Evolutionary conservation across 2,329 filamentous ascomycete genomes (phyloP).

Genomic region (Aspergillus texensis): DNA sequence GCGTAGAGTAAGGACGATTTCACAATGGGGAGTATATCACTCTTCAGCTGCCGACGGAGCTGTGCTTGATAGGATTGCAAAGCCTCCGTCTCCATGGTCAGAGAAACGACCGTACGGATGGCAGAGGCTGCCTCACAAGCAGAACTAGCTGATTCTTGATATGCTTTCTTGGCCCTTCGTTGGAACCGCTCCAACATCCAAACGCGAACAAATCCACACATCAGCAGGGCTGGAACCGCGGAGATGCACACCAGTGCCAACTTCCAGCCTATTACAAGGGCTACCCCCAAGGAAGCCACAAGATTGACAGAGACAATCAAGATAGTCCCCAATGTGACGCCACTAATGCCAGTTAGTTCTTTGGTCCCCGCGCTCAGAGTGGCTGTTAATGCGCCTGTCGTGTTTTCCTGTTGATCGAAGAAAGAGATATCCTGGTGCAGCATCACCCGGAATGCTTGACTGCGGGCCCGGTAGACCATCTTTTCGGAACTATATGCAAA

Average conservation of each 20-base stretch:
- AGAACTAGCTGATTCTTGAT: conserved; percentile 53
- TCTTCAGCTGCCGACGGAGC: conserved; percentile 25
- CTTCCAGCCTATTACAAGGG: conserved; percentile 76
- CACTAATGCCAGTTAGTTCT: conserved; percentile 58
- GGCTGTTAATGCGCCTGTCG: conserved; percentile 65
- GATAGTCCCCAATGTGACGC: conserved; percentile 78
- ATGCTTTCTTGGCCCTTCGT: conserved; percentile 44
- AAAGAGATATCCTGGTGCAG: conserved; percentile 33
- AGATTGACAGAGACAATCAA: conserved; percentile 75
- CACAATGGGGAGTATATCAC: conserved; percentile 23
- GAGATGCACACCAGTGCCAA: conserved; percentile 67
- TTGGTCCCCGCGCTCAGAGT: conserved; percentile 76
- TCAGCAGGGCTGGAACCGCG: conserved; percentile 45
- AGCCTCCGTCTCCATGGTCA: conserved; percentile 52
- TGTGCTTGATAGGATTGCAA: conserved; percentile 38
- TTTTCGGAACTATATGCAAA: conserved; percentile 84
- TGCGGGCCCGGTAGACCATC: conserved; percentile 76
- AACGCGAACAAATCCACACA: conserved; percentile 44
- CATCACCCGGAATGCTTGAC: conserved; percentile 47
- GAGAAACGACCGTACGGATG: conserved; percentile 54
- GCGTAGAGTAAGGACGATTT: conserved; percentile 34
- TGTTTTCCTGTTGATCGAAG: conserved; percentile 28
- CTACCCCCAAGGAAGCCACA: conserved; percentile 66
- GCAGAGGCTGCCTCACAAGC: conserved; percentile 55
- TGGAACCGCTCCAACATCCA: conserved; percentile 54